Conservation (phyloP, 2,329 filamentous ascomycete species). For the Mycosphaerella sp. region DNA sequence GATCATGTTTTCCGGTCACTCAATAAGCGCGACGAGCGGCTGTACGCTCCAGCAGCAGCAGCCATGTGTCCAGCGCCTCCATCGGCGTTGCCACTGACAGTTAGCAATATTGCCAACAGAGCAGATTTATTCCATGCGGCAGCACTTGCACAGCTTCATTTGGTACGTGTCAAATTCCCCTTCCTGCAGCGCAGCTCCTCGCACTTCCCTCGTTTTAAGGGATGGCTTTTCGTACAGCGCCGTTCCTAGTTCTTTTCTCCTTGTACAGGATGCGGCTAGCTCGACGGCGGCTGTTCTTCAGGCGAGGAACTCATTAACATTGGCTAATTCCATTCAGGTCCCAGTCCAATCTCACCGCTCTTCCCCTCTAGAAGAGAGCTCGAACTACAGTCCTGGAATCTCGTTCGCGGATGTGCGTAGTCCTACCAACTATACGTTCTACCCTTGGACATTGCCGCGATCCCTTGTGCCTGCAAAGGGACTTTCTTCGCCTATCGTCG, state of each 20-base stretch:
- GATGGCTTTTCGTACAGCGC: no score
- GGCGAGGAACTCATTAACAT: no score
- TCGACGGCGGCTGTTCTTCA: no score
- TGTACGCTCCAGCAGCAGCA: slow-evolving; percentile 24
- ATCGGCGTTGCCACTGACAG: slow-evolving; percentile 56
- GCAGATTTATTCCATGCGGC: slow-evolving; percentile 83
- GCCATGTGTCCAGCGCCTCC: slow-evolving; percentile 63
- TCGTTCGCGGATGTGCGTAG: slow-evolving; percentile 51
- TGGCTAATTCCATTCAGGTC: slow-evolving; percentile 37
- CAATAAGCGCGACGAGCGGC: slow-evolving; percentile 5
- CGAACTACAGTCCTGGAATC: slow-evolving; percentile 47
- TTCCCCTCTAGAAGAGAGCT: slow-evolving; percentile 48
- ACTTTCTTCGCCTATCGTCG: slow-evolving; percentile 65
- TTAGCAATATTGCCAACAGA: slow-evolving; percentile 74
- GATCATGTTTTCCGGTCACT: neutral
- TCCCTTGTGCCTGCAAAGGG: slow-evolving; percentile 69
- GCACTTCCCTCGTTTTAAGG: no score
- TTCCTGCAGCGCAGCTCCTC: no score
- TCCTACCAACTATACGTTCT: slow-evolving; percentile 73
- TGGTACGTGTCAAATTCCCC: slow-evolving; percentile 27
- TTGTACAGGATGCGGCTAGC: no score
- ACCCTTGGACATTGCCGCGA: slow-evolving; percentile 84
- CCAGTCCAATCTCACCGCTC: slow-evolving; percentile 38
- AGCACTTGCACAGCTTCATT: slow-evolving; percentile 72
- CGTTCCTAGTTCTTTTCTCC: no score